Percentiles rank a stretch among this genome's conserved stretches.
phyloP scores from a whole-genome alignment of 148 eudicot species.

The Rhododendron simsii region DNA sequence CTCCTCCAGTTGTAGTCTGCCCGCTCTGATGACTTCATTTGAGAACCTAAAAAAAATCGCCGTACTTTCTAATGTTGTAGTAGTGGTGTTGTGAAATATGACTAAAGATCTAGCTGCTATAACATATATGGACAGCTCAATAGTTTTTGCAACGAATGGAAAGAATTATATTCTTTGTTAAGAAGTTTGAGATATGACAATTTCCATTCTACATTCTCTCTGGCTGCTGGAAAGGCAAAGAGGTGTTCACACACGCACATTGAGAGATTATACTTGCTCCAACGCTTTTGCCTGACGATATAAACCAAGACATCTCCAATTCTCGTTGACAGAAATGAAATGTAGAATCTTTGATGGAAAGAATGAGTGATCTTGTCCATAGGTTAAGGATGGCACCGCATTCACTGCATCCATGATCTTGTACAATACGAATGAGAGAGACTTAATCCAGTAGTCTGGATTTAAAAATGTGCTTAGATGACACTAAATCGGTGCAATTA shows the following conservation, averaged over 20 bases:
- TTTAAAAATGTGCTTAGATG: too few relatives aligned
- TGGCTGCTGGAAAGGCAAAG: background rate
- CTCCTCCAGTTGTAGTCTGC: background rate
- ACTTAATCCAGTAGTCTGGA: too few relatives aligned
- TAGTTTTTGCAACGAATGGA: background rate
- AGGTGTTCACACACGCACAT: background rate
- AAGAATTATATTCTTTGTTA: background rate
- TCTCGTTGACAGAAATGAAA: background rate
- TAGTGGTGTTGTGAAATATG: background rate
- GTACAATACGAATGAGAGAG: too few relatives aligned
- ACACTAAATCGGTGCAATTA: too few relatives aligned
- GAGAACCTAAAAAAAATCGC: background rate
- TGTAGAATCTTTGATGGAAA: background rate
- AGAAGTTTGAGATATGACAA: background rate
- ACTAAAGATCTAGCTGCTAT: background rate
- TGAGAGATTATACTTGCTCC: background rate
- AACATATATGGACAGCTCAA: background rate
- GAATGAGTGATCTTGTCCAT: too few relatives aligned
- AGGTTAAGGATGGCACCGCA: too few relatives aligned
- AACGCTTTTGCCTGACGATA: background rate
- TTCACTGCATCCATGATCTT: too few relatives aligned
- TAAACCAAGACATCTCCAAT: too few relatives aligned
- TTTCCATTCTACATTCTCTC: background rate
- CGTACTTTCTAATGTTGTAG: background rate
- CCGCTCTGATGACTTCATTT: background rate